phyloP scores from a whole-genome alignment of 2,329 filamentous ascomycete genomes.

The Hypoxylon sp. region DNA sequence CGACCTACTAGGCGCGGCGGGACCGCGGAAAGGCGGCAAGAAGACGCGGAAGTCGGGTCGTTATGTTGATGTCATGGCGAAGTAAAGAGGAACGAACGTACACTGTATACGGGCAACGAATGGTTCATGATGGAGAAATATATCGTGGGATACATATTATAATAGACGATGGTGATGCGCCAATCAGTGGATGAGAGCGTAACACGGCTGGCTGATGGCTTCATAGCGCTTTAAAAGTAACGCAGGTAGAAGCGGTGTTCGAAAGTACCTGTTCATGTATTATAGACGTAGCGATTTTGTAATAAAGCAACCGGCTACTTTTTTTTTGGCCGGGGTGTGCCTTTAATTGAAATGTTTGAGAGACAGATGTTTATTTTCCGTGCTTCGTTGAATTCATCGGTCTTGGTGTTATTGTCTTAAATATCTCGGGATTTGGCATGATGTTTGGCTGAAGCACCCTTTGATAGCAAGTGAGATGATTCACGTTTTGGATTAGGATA shows the following conservation, averaged over 20 bases:
- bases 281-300: conserved; percentile 44
- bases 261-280: conserved; percentile 29
- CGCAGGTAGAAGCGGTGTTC: background rate
- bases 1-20: conserved; percentile 83
- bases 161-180: background rate
- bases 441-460: background rate
- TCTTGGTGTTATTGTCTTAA: background rate
- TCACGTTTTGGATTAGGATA: too few relatives aligned
- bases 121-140: background rate
- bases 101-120: background rate
- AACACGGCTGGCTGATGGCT: background rate
- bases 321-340: conserved; percentile 6
- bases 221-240: background rate
- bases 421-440: background rate
- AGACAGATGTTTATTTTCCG: background rate
- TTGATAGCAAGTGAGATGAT: too few relatives aligned
- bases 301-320: conserved; percentile 34
- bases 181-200: background rate
- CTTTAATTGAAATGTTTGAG: background rate
- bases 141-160: background rate
- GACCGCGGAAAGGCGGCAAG: conserved; percentile 74
- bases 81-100: conserved; percentile 64
- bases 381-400: background rate
- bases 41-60: conserved; percentile 85
- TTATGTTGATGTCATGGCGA: conserved; percentile 97